Evolutionary conservation across 805 yeast genomes (phyloP).

Genomic region (Saturnispora serradocipensis): DNA sequence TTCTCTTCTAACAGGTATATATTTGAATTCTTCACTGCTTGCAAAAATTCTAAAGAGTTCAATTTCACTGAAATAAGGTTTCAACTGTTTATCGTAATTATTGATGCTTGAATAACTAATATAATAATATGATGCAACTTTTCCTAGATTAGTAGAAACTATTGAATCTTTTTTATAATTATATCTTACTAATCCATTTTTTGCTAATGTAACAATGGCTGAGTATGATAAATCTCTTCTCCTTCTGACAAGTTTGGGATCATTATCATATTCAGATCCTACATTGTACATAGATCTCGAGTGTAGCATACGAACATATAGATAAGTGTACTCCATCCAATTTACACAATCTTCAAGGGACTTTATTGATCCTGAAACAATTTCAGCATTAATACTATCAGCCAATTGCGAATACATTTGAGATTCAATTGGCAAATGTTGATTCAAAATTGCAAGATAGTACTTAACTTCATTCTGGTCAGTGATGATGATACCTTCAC

Average conservation of each 20-base stretch:
- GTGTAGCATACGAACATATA: slow-evolving; percentile 66
- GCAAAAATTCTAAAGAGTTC: slow-evolving; percentile 76
- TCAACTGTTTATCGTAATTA: slow-evolving; percentile 51
- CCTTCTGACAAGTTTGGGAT: slow-evolving; percentile 38
- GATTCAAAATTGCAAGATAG: slow-evolving; percentile 82
- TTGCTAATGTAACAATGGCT: slow-evolving; percentile 52
- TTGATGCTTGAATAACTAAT: slow-evolving; percentile 68
- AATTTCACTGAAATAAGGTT: slow-evolving; percentile 55
- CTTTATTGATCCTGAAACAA: slow-evolving; percentile 61
- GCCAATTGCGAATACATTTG: slow-evolving; percentile 63
- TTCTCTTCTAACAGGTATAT: slow-evolving; percentile 77
- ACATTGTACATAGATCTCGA: slow-evolving; percentile 72
- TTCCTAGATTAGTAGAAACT: slow-evolving; percentile 61
- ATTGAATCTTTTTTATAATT: slow-evolving; percentile 41
- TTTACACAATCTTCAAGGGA: slow-evolving; percentile 55
- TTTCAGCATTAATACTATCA: slow-evolving; percentile 79
- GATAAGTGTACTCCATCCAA: slow-evolving; percentile 76
- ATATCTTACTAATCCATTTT: slow-evolving; percentile 52
- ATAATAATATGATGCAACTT: slow-evolving; percentile 79
- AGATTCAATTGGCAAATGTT: slow-evolving; percentile 88
- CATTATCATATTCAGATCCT: slow-evolving; percentile 53
- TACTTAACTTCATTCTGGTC: slow-evolving; percentile 79
- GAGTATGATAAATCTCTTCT: slow-evolving; percentile 67
- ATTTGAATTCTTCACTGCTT: slow-evolving; percentile 74
- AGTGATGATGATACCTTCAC: slow-evolving; percentile 91